Base-by-base conservation (phyloP, 257 asterid species). In the Nicotiana attenuata region DNA sequence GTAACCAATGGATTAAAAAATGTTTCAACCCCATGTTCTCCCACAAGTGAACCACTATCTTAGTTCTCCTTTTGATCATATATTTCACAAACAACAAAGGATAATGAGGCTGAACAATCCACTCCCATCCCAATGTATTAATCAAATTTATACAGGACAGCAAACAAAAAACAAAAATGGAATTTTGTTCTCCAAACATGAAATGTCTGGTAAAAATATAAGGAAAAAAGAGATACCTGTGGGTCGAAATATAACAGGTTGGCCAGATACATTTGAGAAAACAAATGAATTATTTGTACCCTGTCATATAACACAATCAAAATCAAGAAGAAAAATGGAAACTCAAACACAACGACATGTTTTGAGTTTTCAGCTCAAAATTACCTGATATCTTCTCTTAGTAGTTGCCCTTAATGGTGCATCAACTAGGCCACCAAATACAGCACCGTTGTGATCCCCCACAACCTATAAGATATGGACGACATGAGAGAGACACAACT, bases 371-470 rank as follows among this genome's bases (percentile, higher is more conserved):
- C 67, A 24, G 77, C 65, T 76, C 61, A 77, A 45, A 77, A 81
- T 84, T 85, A 96, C 99, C 97, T 96, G 99, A 88, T 96, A 96
- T 89, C 90, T 89, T 85, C 91, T 90, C 89, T 83, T 91, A 73
- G 86, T 92, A 80, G 93, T 83, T 75, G 98, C 88, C 89, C 85
- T 88, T 89, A 96, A 84, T 56, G 99, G 99, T 75, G 97, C 97
- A 81, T 96, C 97, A 65, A 96, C 99, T 85, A 96, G 87, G 60
- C 99, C 99, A 63, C 99, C 98, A 89, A 94, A 96, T 78, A 94
- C 88, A 35, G 97, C 92, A 67, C 99, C 97, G 5, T 86, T 90
- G 60, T 94, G 91, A 82, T 96, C 99, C 80, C 99, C 99, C 22
- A 96, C 97, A 88, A 92, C 98, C 99, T 96, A 82, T 71, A 87